phyloP scores from a whole-genome alignment of 2,329 filamentous ascomycete species.

The Geosmithia flava region DNA sequence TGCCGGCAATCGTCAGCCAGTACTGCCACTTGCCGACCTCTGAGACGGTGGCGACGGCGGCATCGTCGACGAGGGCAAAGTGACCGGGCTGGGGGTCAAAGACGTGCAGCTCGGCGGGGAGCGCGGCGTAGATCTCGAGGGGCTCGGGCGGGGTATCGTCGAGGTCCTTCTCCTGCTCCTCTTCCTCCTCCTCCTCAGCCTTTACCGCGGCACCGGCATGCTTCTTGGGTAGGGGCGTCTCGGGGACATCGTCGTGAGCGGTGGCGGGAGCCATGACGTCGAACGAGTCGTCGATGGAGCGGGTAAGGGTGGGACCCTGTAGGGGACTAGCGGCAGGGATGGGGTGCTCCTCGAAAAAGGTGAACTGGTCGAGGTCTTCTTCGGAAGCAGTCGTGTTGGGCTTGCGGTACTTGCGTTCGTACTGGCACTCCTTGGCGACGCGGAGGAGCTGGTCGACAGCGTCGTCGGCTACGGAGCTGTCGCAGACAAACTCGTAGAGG shows the following conservation, averaged over 20 bases:
- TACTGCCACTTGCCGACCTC: conserved; percentile 91
- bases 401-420: conserved; percentile 87
- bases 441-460: conserved; percentile 73
- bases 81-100: conserved; percentile 83
- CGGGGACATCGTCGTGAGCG: conserved; percentile 17
- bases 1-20: conserved; percentile 76
- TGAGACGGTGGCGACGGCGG: conserved; percentile 66
- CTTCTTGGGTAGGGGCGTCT: conserved; percentile 11
- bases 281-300: conserved; percentile 42
- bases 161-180: conserved; percentile 16
- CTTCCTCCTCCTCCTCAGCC: conserved; percentile 23
- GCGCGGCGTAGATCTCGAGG: conserved; percentile 60
- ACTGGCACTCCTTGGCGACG: conserved; percentile 85
- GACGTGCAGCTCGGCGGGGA: conserved; percentile 77
- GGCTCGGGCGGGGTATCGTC: conserved; percentile 38
- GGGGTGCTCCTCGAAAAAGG: conserved; percentile 55
- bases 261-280: conserved; percentile 34
- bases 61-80: conserved; percentile 68
- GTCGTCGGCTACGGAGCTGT: conserved; percentile 53
- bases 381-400: conserved; percentile 70
- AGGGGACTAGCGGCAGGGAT: conserved; percentile 53
- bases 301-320: conserved; percentile 42
- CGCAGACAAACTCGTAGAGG: conserved; percentile 97
- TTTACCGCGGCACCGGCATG: conserved; percentile 34
- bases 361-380: conserved; percentile 69